phyloP scores from a whole-genome alignment of 108 stramenopile species.

The Cyclostephanos invisitatus region DNA sequence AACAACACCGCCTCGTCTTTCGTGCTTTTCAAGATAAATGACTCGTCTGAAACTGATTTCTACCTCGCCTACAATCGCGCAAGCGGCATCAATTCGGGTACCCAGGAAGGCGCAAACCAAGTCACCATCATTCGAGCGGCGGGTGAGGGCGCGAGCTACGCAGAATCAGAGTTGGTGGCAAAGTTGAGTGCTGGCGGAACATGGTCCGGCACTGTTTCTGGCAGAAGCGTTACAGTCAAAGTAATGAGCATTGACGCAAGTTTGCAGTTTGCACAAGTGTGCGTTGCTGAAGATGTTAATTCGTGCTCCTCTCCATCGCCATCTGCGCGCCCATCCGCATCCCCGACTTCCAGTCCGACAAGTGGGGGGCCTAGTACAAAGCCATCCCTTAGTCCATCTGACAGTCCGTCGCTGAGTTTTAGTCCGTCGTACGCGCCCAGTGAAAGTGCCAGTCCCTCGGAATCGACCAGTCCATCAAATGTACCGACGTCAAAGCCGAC shows the following conservation, averaged over 20 bases:
- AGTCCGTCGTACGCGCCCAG: too few relatives aligned
- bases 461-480: too few relatives aligned
- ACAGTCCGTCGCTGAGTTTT: too few relatives aligned
- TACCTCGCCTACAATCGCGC: constrained; percentile 52
- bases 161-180: constrained; percentile 39
- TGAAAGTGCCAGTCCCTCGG: too few relatives aligned
- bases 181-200: constrained; percentile 36
- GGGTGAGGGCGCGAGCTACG: constrained; percentile 34
- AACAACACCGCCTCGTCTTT: constrained; percentile 14
- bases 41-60: constrained; percentile 16
- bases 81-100: constrained; percentile 50
- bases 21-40: constrained; percentile 10
- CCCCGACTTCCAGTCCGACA: too few relatives aligned
- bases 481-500: too few relatives aligned
- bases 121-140: constrained; percentile 30
- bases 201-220: neutral
- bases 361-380: too few relatives aligned
- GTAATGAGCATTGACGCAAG: constrained; percentile 5
- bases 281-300: too few relatives aligned
- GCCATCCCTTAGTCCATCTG: too few relatives aligned
- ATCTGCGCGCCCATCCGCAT: too few relatives aligned
- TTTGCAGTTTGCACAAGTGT: too few relatives aligned
- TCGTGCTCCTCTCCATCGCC: too few relatives aligned
- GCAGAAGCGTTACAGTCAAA: neutral
- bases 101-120: constrained; percentile 46